Conservation (phyloP, 1,284 basidiomycete genomes). For the Blastosporella zonata region DNA sequence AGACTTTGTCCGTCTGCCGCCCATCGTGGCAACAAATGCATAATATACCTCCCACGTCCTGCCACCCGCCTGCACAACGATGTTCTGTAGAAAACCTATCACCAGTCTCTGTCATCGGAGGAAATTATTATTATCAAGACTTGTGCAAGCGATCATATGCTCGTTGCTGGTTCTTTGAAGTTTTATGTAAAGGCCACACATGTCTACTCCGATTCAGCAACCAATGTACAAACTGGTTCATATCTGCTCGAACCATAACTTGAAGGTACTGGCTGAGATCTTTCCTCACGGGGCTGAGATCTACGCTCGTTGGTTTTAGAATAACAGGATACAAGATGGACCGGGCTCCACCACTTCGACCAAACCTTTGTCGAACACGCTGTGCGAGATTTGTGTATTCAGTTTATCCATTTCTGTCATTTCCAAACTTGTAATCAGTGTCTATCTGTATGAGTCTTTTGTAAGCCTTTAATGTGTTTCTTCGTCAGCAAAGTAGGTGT, state of each 20-base stretch:
- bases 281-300: neutral
- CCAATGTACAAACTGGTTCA: conserved; percentile 4
- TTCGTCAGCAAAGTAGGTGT: neutral
- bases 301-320: neutral
- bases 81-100: neutral
- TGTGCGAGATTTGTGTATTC: neutral
- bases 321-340: neutral
- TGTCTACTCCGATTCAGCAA: neutral
- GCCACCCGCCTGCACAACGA: conserved; percentile 6
- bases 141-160: conserved; percentile 5
- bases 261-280: neutral
- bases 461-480: neutral
- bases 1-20: neutral
- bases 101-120: neutral
- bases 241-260: neutral
- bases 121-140: neutral
- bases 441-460: neutral
- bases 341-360: neutral
- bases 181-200: neutral
- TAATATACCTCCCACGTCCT: conserved; percentile 9
- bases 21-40: conserved; percentile 1
- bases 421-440: neutral
- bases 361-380: neutral
- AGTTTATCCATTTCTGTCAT: neutral
- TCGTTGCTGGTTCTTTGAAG: neutral